A percentile compares a stretch with the other conserved stretches of the same genome.
These are phyloP conservation scores for Novymonas esmeraldas DNA, from an alignment of 208 protist genomes.

Conservation along the genomic window DNA sequence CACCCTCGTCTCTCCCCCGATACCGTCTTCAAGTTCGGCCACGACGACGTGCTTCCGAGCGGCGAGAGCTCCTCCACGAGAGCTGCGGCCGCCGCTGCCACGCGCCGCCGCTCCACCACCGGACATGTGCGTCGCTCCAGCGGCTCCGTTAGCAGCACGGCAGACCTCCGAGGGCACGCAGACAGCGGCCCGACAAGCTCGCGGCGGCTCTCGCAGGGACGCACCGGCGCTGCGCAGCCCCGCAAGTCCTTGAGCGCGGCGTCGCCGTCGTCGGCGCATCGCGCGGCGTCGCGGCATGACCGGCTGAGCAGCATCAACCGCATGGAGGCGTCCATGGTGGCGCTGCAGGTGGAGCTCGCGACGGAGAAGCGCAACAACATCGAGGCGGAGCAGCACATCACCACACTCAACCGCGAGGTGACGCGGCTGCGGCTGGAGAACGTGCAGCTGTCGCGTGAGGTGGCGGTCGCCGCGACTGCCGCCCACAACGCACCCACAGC, in stretches of 20 bases:
- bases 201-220: not conserved
- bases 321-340: slow-evolving; percentile 41
- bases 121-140: not conserved
- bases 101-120: not conserved
- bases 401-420: slow-evolving; percentile 49
- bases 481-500: not conserved
- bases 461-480: slow-evolving; percentile 12
- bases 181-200: not conserved
- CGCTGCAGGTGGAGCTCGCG: slow-evolving; percentile 64
- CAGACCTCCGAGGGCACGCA: not conserved
- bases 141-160: not conserved
- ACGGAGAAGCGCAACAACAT: slow-evolving; percentile 82
- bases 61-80: not conserved
- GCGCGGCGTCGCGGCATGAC: not conserved
- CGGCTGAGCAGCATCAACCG: slow-evolving; percentile 34
- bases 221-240: not conserved
- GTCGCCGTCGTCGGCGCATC: not conserved
- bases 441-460: slow-evolving; percentile 27
- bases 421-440: slow-evolving; percentile 50
- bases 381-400: slow-evolving; percentile 56
- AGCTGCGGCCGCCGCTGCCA: not conserved
- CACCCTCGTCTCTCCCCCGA: not conserved
- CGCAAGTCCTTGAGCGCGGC: not conserved
- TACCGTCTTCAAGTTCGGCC: not conserved
- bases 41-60: not conserved